These are phyloP conservation scores for Medicago ruthenica DNA, from an alignment of 306 rosid species.

Conservation along the genomic window DNA sequence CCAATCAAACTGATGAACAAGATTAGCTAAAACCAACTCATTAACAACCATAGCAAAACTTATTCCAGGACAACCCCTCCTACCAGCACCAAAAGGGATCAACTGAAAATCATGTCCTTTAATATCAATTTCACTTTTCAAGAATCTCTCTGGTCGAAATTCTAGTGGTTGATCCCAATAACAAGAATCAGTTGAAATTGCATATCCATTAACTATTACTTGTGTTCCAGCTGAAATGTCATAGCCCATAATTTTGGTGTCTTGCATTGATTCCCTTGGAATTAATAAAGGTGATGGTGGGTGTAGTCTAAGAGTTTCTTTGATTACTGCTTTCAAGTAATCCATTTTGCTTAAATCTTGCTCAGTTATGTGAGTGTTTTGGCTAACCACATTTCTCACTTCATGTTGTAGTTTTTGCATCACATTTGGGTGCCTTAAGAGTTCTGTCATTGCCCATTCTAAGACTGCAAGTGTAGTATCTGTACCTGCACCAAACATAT, in stretches of 20 bases:
- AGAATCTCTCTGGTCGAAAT: constrained; percentile 37
- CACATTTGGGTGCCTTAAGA: neutral
- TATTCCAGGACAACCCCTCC: neutral
- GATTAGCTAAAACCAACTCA: constrained; percentile 22
- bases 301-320: neutral
- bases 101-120: constrained; percentile 27
- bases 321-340: constrained; percentile 1
- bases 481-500: neutral
- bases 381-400: neutral
- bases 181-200: neutral
- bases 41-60: neutral
- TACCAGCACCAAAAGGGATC: constrained; percentile 39
- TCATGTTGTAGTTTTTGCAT: neutral
- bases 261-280: neutral
- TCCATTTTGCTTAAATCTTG: neutral
- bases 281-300: neutral
- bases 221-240: constrained; percentile 3
- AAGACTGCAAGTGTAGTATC: neutral
- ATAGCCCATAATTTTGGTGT: neutral
- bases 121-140: constrained; percentile 23
- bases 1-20: constrained; percentile 36
- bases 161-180: constrained; percentile 11
- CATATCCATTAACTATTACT: neutral
- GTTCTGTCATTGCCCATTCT: constrained; percentile 7
- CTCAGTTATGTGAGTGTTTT: neutral